Evolutionary conservation across 2,329 filamentous ascomycete species (phyloP), one percentile per base, ranked within the genome.

Genomic region (Penicillium rolfsii): DNA sequence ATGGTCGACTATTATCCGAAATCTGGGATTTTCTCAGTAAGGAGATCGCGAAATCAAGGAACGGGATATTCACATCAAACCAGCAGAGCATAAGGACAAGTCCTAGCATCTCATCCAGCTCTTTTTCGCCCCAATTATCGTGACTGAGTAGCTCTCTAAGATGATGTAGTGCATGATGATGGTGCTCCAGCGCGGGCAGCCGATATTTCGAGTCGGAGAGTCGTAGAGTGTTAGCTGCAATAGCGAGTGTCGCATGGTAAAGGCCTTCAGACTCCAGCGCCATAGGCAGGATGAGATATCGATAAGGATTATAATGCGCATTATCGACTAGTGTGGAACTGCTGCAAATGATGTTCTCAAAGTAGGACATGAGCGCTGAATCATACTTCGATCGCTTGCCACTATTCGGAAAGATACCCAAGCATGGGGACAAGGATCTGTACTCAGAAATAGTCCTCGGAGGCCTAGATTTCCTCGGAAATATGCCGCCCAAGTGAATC

Each of bases 251-350:
- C 3, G 67, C 68, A 56, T 72, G 68, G 35, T 71, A 72, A 14
- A 72, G 43, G 7, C 69, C 70, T n/a, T 67, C 40, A 0, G 66
- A 71, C 16, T 68, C 40, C 33, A 73, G 52, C 2, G 68, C 67
- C 69, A 72, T 73, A n/a, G 69, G 69, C 0, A 73, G 58, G 24
- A 73, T 68, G 3, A 71, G 58, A 55, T 73, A 65, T 45, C 68
- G 64, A 61, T 72, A 72, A n/a, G 71, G 70, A 38, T 72, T 73
- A n/a, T 63, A 66, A 41, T 66, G 48, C 2, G 62, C 64, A 48
- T 71, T 70, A 41, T 72, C 69, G 33, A 71, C 57, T 14, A 73
- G 55, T 5, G 70, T 73, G n/a, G 62, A 67, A 26, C 67, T 69
- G 50, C 67, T 70, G 64, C 69, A 72, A 19, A 73, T 70, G 5